Conservation (phyloP, 192 early-diverging fungal species). For the Diversispora eburnea region DNA sequence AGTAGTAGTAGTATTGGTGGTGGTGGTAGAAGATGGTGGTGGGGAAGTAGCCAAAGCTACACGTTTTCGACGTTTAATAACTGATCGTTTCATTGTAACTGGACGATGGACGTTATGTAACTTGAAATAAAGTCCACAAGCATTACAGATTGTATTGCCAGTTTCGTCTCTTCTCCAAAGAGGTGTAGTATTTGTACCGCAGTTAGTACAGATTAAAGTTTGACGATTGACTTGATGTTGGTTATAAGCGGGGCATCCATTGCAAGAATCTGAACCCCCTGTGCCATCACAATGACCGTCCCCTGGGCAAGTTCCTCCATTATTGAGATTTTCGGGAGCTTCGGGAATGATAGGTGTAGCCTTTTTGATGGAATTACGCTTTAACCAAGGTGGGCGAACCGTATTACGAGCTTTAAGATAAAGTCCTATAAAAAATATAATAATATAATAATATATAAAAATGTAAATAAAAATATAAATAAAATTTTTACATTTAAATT, state of each 20-base stretch:
- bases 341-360: slow-evolving; percentile 15
- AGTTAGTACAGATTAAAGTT: slow-evolving; percentile 66
- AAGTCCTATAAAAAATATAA: slow-evolving; percentile 33
- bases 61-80: slow-evolving; percentile 74
- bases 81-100: slow-evolving; percentile 68
- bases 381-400: slow-evolving; percentile 54
- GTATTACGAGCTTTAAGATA: slow-evolving; percentile 56
- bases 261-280: slow-evolving; percentile 67
- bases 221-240: slow-evolving; percentile 59
- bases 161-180: slow-evolving; percentile 74
- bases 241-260: slow-evolving; percentile 73
- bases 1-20: no score
- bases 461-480: neutral
- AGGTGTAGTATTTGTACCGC: slow-evolving; percentile 73
- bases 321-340: slow-evolving; percentile 32
- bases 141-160: slow-evolving; percentile 78
- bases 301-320: slow-evolving; percentile 63
- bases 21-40: neutral
- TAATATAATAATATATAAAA: neutral
- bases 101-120: slow-evolving; percentile 83
- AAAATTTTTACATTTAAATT: neutral
- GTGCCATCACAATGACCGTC: slow-evolving; percentile 74
- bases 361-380: slow-evolving; percentile 43
- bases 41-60: slow-evolving; percentile 41
- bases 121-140: slow-evolving; percentile 63